Conservation (phyloP, 305 asterid genomes). For the Rubia balearica region DNA sequence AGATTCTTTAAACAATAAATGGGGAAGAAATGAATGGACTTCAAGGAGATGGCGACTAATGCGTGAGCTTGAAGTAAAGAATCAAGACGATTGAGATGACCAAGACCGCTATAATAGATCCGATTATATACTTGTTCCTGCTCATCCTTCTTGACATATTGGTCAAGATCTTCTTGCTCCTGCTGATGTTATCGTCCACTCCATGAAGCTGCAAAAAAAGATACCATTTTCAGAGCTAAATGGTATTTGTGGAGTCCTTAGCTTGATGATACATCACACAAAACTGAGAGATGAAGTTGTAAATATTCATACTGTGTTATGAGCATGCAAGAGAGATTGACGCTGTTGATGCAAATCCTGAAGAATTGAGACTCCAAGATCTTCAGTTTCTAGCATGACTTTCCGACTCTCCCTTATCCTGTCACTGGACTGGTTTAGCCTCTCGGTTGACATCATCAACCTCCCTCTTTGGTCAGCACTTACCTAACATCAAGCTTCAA, state of each 20-base stretch:
- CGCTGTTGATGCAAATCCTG: conserved; percentile 71
- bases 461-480: conserved; percentile 59
- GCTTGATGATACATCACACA: neutral
- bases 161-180: conserved; percentile 63
- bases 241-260: no score
- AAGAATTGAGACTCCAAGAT: conserved; percentile 81
- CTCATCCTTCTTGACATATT: conserved; percentile 71
- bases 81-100: conserved; percentile 48
- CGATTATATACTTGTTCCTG: conserved; percentile 66
- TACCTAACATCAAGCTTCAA: conserved; percentile 24
- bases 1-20: neutral
- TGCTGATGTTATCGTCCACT: conserved; percentile 59
- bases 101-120: conserved; percentile 41
- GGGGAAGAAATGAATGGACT: neutral
- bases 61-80: conserved; percentile 57
- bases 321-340: conserved; percentile 56
- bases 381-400: conserved; percentile 70
- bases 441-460: conserved; percentile 59
- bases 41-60: conserved; percentile 20
- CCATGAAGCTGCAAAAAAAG: conserved; percentile 52
- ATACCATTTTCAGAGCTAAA: neutral
- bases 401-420: conserved; percentile 55
- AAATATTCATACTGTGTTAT: conserved; percentile 32
- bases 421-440: conserved; percentile 46
- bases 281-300: neutral